Base-by-base conservation (phyloP, 2,329 filamentous ascomycete genomes). In the Nemania diffusa region DNA sequence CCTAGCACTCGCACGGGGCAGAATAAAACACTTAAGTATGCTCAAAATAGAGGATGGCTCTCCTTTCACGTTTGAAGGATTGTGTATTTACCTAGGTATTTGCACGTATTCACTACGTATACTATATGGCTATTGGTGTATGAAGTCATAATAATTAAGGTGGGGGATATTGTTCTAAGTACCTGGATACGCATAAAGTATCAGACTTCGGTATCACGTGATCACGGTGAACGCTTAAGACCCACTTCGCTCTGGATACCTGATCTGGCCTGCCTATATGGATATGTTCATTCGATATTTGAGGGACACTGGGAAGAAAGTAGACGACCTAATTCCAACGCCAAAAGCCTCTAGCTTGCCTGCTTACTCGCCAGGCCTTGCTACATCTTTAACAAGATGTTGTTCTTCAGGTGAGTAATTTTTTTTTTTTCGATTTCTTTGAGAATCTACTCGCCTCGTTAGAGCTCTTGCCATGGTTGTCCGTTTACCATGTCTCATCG, bases 381-480 rank as follows among this genome's bases (percentile, higher is more conserved):
- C 8, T 22, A 52, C 17, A 53, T 42, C 37, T 50, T 50, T 65
- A 56, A 48, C 53, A 69, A 59, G 2, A 72, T 72, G 71, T 44
- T 72, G 51, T 72, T 72, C 63, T 72, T 72, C 58, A 72, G 71
- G 71, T 72, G 50, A 69, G 70, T 4, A 44, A n/a, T n/a, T n/a
- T n/a, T n/a, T n/a, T 52, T 42, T 46, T 44, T 34, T 11, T 44
- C 2, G 22, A 40, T 42, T 40, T 62, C 26, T 52, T 29, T 15
- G 3, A 15, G 22, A 29, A 42, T 27, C 42, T 40, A 22, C 32
- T 51, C 20, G 5, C 13, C 13, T 20, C 40, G 40, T 11, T 5
- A 11, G 11, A 13, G 13, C 11, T 13, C 40, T 8, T 6, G 15
- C 56, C 42, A 9, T 40, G 13, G 13, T 46, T 26, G 51, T 29